phyloP scores from a whole-genome alignment of 2,329 filamentous ascomycete species.

The Calonectria pseudoturangicola region DNA sequence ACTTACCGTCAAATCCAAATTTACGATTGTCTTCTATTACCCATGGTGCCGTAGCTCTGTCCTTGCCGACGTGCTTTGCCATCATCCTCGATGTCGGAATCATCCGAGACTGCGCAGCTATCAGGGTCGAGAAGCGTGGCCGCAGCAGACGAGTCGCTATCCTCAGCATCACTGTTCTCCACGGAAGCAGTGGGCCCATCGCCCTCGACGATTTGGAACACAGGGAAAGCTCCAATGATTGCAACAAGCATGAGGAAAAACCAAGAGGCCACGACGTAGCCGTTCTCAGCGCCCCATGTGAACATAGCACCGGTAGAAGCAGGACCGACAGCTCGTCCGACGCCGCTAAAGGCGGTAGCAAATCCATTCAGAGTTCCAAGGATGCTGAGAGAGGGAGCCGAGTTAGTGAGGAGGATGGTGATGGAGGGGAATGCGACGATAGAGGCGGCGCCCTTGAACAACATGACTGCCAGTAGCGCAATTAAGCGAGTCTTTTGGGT shows the following conservation, averaged over 20 bases:
- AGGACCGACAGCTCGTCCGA: constrained; percentile 88
- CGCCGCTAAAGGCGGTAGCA: constrained; percentile 86
- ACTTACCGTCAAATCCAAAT: neutral
- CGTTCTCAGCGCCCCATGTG: constrained; percentile 82
- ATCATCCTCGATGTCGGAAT: constrained; percentile 49
- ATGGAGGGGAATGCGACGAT: constrained; percentile 93
- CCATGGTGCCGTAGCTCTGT: constrained; percentile 50
- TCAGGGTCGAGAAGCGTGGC: constrained; percentile 50
- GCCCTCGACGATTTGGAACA: constrained; percentile 84
- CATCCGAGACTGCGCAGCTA: constrained; percentile 47
- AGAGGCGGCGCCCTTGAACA: constrained; percentile 82
- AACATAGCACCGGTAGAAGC: constrained; percentile 84
- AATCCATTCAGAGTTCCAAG: constrained; percentile 94
- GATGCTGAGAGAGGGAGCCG: constrained; percentile 81
- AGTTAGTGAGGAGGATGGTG: constrained; percentile 94
- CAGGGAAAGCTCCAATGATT: constrained; percentile 80
- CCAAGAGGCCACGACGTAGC: constrained; percentile 87
- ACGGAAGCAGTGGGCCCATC: constrained; percentile 74
- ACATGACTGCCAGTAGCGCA: constrained; percentile 80
- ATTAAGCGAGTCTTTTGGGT: constrained; percentile 70
- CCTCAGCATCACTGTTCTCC: constrained; percentile 59
- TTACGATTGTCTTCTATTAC: neutral
- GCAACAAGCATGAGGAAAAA: constrained; percentile 83
- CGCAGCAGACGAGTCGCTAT: constrained; percentile 42
- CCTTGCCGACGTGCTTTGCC: constrained; percentile 33